These are phyloP conservation scores for Buxus sempervirens DNA, from an alignment of 164 flowering plant genomes.

Conservation along the genomic window DNA sequence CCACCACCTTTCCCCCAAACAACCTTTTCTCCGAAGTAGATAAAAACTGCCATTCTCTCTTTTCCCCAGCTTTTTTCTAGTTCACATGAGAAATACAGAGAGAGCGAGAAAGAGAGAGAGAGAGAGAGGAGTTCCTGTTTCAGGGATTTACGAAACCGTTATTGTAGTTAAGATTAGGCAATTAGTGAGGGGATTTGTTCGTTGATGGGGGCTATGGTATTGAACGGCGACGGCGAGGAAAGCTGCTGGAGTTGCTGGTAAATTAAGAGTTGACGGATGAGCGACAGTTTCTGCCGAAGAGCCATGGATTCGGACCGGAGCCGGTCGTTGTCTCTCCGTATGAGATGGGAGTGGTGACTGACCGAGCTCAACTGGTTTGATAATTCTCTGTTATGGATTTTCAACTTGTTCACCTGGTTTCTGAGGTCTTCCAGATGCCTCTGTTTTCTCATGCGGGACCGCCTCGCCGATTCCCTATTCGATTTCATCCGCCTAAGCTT, in stretches of 20 bases:
- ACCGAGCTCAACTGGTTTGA: slow-evolving; percentile 44
- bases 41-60: too few species aligned
- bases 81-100: too few species aligned
- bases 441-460: slow-evolving; percentile 87
- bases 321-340: slow-evolving; percentile 44
- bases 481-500: slow-evolving; percentile 70
- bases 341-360: slow-evolving; percentile 23
- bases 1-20: too few species aligned
- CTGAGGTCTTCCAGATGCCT: slow-evolving; percentile 66
- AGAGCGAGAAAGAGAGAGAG: too few species aligned
- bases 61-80: too few species aligned
- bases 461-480: slow-evolving; percentile 88
- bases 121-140: too few species aligned
- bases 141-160: background rate
- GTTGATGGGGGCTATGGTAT: slow-evolving; percentile 11
- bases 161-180: slow-evolving; percentile 21
- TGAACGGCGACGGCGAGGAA: slow-evolving; percentile 37
- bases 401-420: slow-evolving; percentile 55
- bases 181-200: slow-evolving; percentile 32
- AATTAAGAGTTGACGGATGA: slow-evolving; percentile 37
- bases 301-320: slow-evolving; percentile 39
- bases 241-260: slow-evolving; percentile 40
- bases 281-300: slow-evolving; percentile 44
- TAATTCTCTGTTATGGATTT: slow-evolving; percentile 46
- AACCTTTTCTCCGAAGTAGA: too few species aligned